Percentiles rank a stretch among this genome's conserved stretches.
Conservation (phyloP, 306 rosid species). For the Dalbergia cochinchinensis region DNA sequence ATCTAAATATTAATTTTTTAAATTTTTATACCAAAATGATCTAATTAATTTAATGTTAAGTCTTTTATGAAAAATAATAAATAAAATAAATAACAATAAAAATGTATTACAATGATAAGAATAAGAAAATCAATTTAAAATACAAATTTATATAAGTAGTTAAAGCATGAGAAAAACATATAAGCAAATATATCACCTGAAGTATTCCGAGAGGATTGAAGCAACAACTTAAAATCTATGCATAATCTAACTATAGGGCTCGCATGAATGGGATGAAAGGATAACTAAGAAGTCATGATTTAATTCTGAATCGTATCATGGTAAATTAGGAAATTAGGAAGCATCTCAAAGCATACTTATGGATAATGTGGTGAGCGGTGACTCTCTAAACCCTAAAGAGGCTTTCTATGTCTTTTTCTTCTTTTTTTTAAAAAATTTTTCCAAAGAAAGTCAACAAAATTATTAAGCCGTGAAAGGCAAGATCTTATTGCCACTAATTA, state of each 20-base stretch:
- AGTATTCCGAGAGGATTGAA: conserved; percentile 15
- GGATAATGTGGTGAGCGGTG: background rate
- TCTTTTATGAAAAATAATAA: no score
- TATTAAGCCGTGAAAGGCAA: no score
- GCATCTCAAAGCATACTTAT: background rate
- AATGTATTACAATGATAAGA: background rate
- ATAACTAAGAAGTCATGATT: conserved; percentile 22
- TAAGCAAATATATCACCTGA: conserved; percentile 10
- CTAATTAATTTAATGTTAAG: no score
- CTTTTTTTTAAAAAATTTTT: no score
- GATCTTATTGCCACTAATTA: no score
- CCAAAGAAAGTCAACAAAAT: no score
- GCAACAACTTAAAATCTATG: background rate
- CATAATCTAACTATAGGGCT: background rate
- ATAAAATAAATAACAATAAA: no score
- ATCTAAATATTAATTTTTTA: no score
- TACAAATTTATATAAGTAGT: background rate
- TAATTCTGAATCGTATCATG: background rate
- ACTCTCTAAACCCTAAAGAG: no score
- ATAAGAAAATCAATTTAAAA: background rate
- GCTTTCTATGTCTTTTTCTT: no score
- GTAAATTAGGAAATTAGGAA: background rate
- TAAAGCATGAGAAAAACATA: background rate
- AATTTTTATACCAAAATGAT: no score
- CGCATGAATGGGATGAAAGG: background rate